Conservation (phyloP, 371 early-diverging fungal genomes). For the Nosema muscidifuracis region DNA sequence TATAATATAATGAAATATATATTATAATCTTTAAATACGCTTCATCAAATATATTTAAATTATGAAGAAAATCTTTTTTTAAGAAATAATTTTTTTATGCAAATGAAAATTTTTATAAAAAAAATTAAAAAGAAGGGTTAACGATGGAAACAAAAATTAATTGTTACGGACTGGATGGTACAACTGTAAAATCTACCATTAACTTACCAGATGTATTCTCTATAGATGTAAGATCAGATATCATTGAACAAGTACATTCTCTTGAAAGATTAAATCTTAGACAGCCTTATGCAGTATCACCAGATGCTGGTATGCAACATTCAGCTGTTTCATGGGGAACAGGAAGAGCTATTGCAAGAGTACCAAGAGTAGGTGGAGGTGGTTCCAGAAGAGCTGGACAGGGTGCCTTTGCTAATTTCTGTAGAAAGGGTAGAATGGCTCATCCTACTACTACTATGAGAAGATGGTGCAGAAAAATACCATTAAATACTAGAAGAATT, state of each 20-base stretch:
- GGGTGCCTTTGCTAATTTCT: conserved; percentile 99
- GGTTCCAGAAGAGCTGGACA: conserved; percentile 99
- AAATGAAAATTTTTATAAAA: conserved; percentile 12
- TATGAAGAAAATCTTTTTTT: no score
- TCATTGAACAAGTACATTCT: conserved; percentile 89
- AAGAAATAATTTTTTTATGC: no score
- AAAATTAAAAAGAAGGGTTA: conserved; percentile 41
- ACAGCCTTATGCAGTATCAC: conserved; percentile 92
- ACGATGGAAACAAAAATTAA: conserved; percentile 45
- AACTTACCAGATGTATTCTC: conserved; percentile 86
- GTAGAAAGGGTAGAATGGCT: conserved; percentile 98
- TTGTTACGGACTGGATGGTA: conserved; percentile 46
- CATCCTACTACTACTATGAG: conserved; percentile 98
- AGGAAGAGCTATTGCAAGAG: conserved; percentile 95
- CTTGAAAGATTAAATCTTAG: conserved; percentile 95
- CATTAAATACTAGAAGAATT: conserved; percentile 90
- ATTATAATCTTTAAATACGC: no score
- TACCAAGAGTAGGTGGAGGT: conserved; percentile 93
- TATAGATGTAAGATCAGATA: conserved; percentile 90
- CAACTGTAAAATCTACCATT: conserved; percentile 37
- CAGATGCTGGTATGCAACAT: conserved; percentile 97
- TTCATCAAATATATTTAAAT: no score
- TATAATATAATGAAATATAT: no score
- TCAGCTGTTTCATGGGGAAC: conserved; percentile 99
- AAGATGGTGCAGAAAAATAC: conserved; percentile 98